Percentiles rank a stretch among this genome's conserved stretches.
Evolutionary conservation across 805 yeast genomes (phyloP).

Genomic region (Wickerhamia fluorescens): DNA sequence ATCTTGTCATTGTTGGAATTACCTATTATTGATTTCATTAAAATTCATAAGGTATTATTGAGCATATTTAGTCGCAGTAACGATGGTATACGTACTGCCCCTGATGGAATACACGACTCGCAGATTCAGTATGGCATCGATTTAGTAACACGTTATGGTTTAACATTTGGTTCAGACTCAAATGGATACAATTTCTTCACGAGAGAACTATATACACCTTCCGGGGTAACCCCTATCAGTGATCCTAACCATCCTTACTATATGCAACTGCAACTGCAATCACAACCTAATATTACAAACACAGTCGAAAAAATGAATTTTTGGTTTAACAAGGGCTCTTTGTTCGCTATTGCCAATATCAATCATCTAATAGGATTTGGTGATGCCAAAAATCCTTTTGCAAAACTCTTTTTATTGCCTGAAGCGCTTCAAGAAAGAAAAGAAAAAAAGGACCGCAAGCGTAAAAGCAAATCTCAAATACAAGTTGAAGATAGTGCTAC

Average conservation of each 20-base stretch:
- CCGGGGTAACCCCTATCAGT: slow-evolving; percentile 21
- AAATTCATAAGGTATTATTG: slow-evolving; percentile 61
- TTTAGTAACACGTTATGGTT: slow-evolving; percentile 56
- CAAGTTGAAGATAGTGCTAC: slow-evolving; percentile 9
- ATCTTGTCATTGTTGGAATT: slow-evolving; percentile 52
- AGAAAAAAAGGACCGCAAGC: slow-evolving; percentile 63
- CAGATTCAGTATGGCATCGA: slow-evolving; percentile 49
- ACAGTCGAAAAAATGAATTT: slow-evolving; percentile 49
- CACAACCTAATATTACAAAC: slow-evolving; percentile 13
- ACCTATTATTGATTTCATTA: slow-evolving; percentile 54
- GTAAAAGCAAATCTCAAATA: slow-evolving; percentile 29
- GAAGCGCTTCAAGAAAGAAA: slow-evolving; percentile 65
- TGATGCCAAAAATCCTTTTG: slow-evolving; percentile 67
- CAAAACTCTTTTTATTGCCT: slow-evolving; percentile 63
- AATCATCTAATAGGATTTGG: slow-evolving; percentile 75
- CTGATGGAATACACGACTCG: slow-evolving; percentile 32
- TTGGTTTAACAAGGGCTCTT: slow-evolving; percentile 71
- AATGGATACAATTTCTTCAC: slow-evolving; percentile 59
- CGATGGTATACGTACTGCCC: slow-evolving; percentile 8
- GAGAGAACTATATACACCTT: slow-evolving; percentile 29
- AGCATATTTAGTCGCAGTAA: slow-evolving; percentile 31
- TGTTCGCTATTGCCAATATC: slow-evolving; percentile 70
- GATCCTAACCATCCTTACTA: slow-evolving; percentile 29
- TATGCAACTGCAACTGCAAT: slow-evolving; percentile 19
- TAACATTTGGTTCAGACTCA: slow-evolving; percentile 62